A percentile compares a stretch with the other conserved stretches of the same genome.
phyloP scores from a whole-genome alignment of 495 filamentous ascomycete species.

The Lophiostoma macrostomum region DNA sequence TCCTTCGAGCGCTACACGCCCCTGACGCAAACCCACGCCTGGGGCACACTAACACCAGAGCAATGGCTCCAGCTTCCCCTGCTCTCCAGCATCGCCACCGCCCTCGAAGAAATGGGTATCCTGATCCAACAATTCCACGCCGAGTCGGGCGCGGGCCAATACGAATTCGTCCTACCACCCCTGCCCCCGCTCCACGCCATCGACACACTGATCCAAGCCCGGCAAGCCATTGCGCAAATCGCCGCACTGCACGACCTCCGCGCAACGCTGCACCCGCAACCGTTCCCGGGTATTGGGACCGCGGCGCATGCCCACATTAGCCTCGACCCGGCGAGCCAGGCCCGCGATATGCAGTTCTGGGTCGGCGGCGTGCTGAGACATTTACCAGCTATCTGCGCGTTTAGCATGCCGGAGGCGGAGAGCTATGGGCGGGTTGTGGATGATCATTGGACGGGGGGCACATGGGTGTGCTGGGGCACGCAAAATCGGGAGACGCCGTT shows the following conservation, averaged over 20 bases:
- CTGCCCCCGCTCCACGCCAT: constrained; percentile 63
- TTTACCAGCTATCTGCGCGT: constrained; percentile 61
- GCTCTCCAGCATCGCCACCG: constrained; percentile 60
- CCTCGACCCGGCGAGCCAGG: constrained; percentile 45
- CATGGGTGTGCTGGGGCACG: constrained; percentile 72
- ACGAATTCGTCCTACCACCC: constrained; percentile 73
- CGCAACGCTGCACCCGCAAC: constrained; percentile 76
- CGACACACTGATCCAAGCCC: constrained; percentile 69
- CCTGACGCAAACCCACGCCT: constrained; percentile 55
- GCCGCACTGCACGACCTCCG: constrained; percentile 59
- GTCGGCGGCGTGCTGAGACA: constrained; percentile 61
- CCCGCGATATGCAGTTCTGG: constrained; percentile 58
- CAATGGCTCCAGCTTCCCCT: constrained; percentile 55
- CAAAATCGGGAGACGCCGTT: constrained; percentile 72
- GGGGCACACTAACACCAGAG: constrained; percentile 58
- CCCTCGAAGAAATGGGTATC: constrained; percentile 60
- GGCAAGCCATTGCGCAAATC: constrained; percentile 61
- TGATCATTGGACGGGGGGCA: constrained; percentile 70
- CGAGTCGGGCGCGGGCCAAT: constrained; percentile 72
- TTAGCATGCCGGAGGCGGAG: constrained; percentile 57
- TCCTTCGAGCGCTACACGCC: constrained; percentile 36
- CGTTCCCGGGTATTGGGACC: constrained; percentile 60
- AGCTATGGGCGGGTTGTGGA: constrained; percentile 64
- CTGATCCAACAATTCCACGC: constrained; percentile 72
- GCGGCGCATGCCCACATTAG: constrained; percentile 69